These are phyloP conservation scores for Solanum gracilifrons DNA, from an alignment of 257 asterid species.

Conservation along the genomic window DNA sequence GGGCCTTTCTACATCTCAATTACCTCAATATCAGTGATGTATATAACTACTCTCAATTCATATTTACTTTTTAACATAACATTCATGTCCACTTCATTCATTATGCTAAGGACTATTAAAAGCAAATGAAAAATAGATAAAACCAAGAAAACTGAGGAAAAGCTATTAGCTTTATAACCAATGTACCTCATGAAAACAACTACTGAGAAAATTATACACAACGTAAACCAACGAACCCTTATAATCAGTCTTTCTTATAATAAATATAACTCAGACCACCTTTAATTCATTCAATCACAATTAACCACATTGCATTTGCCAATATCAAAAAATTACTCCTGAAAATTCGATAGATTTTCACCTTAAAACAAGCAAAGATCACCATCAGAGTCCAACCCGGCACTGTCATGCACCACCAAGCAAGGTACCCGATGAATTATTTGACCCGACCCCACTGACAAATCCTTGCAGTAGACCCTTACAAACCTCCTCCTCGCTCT, in stretches of 20 bases:
- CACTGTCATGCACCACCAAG: constrained; percentile 55
- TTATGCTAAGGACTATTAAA: not conserved
- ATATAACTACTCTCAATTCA: not conserved
- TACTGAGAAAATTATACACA: not conserved
- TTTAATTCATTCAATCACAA: not conserved
- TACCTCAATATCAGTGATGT: not conserved
- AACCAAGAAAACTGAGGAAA: not conserved
- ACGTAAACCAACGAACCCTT: not conserved
- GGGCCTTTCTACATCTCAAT: not conserved
- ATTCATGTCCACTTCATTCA: not conserved
- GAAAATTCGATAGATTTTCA: not conserved
- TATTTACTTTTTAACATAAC: not conserved
- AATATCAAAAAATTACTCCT: not conserved
- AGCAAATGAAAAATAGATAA: not conserved
- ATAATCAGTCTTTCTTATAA: not conserved
- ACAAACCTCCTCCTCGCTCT: constrained; percentile 52
- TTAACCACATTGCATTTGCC: not conserved
- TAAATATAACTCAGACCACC: not conserved
- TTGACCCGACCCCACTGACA: constrained; percentile 30
- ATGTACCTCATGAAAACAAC: not conserved
- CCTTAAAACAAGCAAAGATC: not conserved
- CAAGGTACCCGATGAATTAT: constrained; percentile 35
- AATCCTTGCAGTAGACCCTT: constrained; percentile 65
- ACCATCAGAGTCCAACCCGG: constrained; percentile 58
- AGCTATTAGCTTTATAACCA: not conserved